Conservation (phyloP, 345 rosid genomes). For the Brassica cretica region DNA sequence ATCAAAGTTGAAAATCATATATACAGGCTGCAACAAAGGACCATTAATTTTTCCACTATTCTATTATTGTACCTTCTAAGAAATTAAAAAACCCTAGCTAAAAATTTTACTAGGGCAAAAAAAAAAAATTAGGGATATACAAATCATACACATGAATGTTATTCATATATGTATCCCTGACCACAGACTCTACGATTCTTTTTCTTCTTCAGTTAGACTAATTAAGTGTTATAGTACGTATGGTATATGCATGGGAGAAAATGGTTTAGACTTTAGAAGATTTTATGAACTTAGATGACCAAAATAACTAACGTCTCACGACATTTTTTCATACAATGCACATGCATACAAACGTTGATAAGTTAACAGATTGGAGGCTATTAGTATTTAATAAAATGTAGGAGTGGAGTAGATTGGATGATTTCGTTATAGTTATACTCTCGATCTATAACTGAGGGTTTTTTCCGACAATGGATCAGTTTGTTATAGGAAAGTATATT, state of each 20-base stretch:
- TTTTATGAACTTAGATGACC: not conserved
- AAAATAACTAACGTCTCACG: not conserved
- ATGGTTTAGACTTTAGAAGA: constrained; percentile 10
- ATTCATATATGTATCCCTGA: not conserved
- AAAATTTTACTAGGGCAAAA: constrained; percentile 9
- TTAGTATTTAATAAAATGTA: not conserved
- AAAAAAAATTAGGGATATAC: not conserved
- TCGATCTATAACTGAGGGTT: not conserved
- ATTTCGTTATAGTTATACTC: not conserved
- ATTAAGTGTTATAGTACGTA: constrained; percentile 17
- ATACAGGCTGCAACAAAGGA: constrained; percentile 33
- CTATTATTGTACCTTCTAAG: constrained; percentile 27
- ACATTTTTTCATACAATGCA: not conserved
- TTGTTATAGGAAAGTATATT: constrained; percentile 1
- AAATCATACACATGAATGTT: constrained; percentile 5
- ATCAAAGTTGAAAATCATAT: constrained; percentile 35
- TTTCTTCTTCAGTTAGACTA: constrained; percentile 13
- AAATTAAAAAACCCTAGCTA: constrained; percentile 34
- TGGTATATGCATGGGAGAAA: not conserved
- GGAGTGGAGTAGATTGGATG: not conserved
- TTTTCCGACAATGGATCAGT: constrained; percentile 9
- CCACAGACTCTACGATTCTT: constrained; percentile 18
- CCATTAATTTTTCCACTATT: constrained; percentile 33
- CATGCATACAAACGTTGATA: constrained; percentile 14
- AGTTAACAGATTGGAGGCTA: not conserved